Evolutionary conservation across 2,329 filamentous ascomycete species (phyloP).

Genomic region (Pyrenophora teres): DNA sequence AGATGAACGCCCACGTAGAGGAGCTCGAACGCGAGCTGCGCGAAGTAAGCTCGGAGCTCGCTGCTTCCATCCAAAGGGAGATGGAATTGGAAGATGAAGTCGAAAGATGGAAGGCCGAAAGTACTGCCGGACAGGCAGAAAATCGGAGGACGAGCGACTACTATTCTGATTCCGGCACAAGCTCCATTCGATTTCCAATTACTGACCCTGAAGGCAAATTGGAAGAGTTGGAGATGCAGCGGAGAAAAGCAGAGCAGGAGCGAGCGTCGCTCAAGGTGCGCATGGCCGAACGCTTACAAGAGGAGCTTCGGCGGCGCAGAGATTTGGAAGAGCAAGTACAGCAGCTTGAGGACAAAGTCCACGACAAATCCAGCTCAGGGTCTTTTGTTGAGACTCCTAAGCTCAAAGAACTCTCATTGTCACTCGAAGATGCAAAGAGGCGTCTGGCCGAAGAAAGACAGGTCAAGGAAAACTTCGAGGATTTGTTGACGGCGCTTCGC

Average conservation of each 20-base stretch:
- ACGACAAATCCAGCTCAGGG: constrained; percentile 35
- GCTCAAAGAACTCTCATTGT: constrained; percentile 76
- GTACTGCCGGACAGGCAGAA: constrained; percentile 60
- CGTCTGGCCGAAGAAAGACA: constrained; percentile 83
- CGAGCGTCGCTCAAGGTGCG: constrained; percentile 85
- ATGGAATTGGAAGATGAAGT: constrained; percentile 96
- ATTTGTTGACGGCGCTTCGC: constrained; percentile 81
- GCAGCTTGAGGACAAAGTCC: constrained; percentile 75
- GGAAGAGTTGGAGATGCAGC: constrained; percentile 80
- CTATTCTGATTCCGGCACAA: constrained; percentile 93
- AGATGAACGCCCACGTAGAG: constrained; percentile 66
- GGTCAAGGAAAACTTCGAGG: constrained; percentile 91
- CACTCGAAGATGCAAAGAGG: constrained; percentile 80
- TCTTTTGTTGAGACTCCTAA: constrained; percentile 53
- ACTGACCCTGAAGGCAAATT: constrained; percentile 62
- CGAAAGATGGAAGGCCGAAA: constrained; percentile 82
- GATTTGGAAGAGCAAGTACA: constrained; percentile 83
- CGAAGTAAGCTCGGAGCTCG: constrained; percentile 90
- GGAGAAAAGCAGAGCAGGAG: constrained; percentile 85
- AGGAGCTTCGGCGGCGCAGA: constrained; percentile 77
- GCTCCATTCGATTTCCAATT: constrained; percentile 75
- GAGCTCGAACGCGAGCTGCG: constrained; percentile 94
- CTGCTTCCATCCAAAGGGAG: constrained; percentile 88
- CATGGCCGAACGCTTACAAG: constrained; percentile 82
- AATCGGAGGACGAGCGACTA: constrained; percentile 91